phyloP scores from a whole-genome alignment of 225 moss, liverwort and hornwort genomes.

The Bryoerythrophyllum caledonicum region DNA sequence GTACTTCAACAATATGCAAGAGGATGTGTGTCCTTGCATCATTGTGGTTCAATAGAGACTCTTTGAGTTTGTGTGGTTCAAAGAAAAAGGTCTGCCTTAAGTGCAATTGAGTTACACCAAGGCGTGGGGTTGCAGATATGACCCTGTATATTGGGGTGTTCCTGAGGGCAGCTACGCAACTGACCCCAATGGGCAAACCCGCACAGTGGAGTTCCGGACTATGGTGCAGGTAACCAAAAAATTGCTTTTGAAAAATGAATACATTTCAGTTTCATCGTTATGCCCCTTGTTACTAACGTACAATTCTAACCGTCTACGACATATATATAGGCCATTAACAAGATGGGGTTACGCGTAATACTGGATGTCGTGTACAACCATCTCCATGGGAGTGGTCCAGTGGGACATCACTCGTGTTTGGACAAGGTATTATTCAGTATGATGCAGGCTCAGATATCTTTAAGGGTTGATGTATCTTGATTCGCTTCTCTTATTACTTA shows the following conservation, averaged over 20 bases:
- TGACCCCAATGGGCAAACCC: slow-evolving; percentile 69
- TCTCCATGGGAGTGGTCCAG: slow-evolving; percentile 88
- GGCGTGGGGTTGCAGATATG: slow-evolving; percentile 59
- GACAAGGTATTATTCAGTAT: slow-evolving; percentile 60
- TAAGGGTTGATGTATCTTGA: slow-evolving; percentile 2
- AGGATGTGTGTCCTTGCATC: slow-evolving; percentile 2
- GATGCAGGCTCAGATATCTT: slow-evolving; percentile 9
- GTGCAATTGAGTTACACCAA: slow-evolving; percentile 18
- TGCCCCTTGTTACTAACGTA: neutral
- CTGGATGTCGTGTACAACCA: slow-evolving; percentile 95
- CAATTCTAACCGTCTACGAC: slow-evolving; percentile 13
- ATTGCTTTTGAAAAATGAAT: neutral
- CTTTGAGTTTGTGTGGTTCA: neutral
- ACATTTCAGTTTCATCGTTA: neutral
- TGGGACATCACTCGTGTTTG: slow-evolving; percentile 66
- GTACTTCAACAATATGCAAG: neutral
- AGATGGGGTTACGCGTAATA: slow-evolving; percentile 73
- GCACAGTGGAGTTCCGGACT: slow-evolving; percentile 81
- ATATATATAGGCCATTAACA: slow-evolving; percentile 67
- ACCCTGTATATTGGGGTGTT: slow-evolving; percentile 93
- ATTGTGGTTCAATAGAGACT: neutral
- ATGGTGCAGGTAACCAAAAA: slow-evolving; percentile 73
- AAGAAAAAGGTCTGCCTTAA: neutral
- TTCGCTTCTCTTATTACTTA: slow-evolving; percentile 13
- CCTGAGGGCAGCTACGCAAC: slow-evolving; percentile 95